A percentile compares a stretch with the other conserved stretches of the same genome.
phyloP scores from a whole-genome alignment of 2,329 filamentous ascomycete genomes.

The Ophiocordyceps camponoti-leonardi region DNA sequence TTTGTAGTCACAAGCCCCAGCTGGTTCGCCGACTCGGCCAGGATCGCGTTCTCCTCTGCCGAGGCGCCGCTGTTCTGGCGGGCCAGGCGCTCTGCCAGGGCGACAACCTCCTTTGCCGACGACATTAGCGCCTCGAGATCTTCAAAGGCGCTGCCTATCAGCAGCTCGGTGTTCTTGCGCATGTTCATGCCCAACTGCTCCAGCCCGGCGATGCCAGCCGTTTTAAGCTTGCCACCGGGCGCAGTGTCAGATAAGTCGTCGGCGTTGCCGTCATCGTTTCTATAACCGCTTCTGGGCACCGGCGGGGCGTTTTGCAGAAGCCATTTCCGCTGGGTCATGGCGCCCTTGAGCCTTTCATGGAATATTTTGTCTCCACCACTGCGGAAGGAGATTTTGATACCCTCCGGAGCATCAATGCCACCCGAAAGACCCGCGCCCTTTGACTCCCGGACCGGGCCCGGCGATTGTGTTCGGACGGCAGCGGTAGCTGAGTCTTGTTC shows the following conservation, averaged over 20 bases:
- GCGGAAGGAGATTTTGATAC: constrained; percentile 83
- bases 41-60: constrained; percentile 54
- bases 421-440: constrained; percentile 10
- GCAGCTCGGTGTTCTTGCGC: constrained; percentile 79
- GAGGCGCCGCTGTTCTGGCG: constrained; percentile 46
- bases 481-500: constrained; percentile 15
- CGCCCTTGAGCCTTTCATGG: constrained; percentile 70
- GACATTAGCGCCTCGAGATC: constrained; percentile 95
- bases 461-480: constrained; percentile 49
- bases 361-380: constrained; percentile 81
- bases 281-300: constrained; percentile 45
- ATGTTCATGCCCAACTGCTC: constrained; percentile 73
- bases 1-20: constrained; percentile 86
- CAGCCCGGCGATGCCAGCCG: constrained; percentile 79
- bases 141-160: constrained; percentile 89
- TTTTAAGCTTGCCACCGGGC: constrained; percentile 27
- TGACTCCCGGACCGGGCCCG: constrained; percentile 47
- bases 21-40: constrained; percentile 63
- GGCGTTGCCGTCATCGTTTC: constrained; percentile 17
- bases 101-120: constrained; percentile 89
- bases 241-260: constrained; percentile 8
- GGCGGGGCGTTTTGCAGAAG: constrained; percentile 79
- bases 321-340: constrained; percentile 90
- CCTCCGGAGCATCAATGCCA: constrained; percentile 45
- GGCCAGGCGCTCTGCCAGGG: constrained; percentile 76